Evolutionary conservation across 495 filamentous ascomycete species (phyloP).

Genomic region (Podospora anserina): DNA sequence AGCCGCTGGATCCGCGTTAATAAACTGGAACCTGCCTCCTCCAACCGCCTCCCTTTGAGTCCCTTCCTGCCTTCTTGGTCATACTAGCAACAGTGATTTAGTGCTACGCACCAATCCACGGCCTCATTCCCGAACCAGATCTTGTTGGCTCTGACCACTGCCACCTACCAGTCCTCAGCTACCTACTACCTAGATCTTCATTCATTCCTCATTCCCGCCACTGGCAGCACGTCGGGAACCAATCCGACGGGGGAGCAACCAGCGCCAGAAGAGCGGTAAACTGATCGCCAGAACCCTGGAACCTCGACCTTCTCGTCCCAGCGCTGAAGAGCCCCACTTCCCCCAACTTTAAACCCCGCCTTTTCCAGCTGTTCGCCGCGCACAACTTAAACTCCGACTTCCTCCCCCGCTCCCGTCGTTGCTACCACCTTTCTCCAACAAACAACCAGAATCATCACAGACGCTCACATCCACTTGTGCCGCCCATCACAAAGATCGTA

Average conservation of each 20-base stretch:
- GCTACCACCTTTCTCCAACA: conserved; percentile 15
- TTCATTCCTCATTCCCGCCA: too few species aligned
- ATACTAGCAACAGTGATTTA: not conserved
- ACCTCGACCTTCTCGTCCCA: not conserved
- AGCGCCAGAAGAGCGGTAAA: conserved; percentile 5
- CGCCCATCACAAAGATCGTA: not conserved
- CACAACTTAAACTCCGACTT: conserved; percentile 26
- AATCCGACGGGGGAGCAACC: not conserved
- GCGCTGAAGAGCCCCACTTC: not conserved
- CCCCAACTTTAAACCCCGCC: conserved; percentile 19
- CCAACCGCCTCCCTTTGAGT: conserved; percentile 4
- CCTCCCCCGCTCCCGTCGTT: conserved; percentile 16
- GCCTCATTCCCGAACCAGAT: too few species aligned
- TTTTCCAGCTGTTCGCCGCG: conserved; percentile 6
- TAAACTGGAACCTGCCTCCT: conserved; percentile 2
- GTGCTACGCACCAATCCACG: too few species aligned
- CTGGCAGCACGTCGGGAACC: not conserved
- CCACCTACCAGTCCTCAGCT: not conserved
- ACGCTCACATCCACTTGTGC: conserved; percentile 14
- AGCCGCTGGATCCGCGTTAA: conserved; percentile 11
- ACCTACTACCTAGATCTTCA: not conserved
- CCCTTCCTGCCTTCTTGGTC: conserved; percentile 1
- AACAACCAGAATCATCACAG: conserved; percentile 1
- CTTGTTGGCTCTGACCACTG: not conserved
- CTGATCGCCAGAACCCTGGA: not conserved